These are phyloP conservation scores for Mortierella sp. DNA, from an alignment of 371 early-diverging fungal genomes.

Conservation along the genomic window DNA sequence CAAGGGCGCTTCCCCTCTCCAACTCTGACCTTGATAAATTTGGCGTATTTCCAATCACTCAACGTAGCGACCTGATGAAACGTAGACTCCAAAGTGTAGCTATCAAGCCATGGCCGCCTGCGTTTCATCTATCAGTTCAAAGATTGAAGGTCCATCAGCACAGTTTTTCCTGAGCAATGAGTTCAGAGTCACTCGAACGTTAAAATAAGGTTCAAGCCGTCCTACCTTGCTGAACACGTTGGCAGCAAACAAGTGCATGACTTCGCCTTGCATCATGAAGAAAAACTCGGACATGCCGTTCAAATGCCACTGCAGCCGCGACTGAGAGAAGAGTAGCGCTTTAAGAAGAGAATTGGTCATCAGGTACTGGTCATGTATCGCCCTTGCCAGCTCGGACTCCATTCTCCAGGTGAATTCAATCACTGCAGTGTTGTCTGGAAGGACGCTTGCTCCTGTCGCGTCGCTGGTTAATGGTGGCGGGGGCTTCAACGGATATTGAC, in stretches of 20 bases:
- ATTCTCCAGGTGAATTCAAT: slow-evolving; percentile 31
- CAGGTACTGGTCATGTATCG: slow-evolving; percentile 38
- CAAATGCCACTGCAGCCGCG: slow-evolving; percentile 43
- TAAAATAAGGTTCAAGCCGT: neutral
- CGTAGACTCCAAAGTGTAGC: slow-evolving; percentile 32
- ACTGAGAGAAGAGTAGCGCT: slow-evolving; percentile 24
- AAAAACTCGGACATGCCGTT: slow-evolving; percentile 49
- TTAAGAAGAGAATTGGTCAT: slow-evolving; percentile 27
- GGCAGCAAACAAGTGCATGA: slow-evolving; percentile 40
- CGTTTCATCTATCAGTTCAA: slow-evolving; percentile 23
- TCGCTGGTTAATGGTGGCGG: neutral
- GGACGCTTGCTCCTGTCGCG: neutral
- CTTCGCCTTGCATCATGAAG: slow-evolving; percentile 54
- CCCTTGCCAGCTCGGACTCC: slow-evolving; percentile 22
- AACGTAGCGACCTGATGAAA: slow-evolving; percentile 27
- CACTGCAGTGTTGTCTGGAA: neutral
- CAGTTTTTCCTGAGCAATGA: neutral
- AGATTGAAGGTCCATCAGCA: neutral
- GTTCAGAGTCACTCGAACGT: neutral
- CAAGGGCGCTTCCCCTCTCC: neutral
- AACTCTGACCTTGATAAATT: slow-evolving; percentile 36
- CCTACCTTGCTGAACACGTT: slow-evolving; percentile 34
- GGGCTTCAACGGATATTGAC: slow-evolving; percentile 22
- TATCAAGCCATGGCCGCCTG: slow-evolving; percentile 35
- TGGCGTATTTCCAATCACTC: slow-evolving; percentile 32